Conservation (phyloP, 2,329 filamentous ascomycete genomes). For the Fusarium luffae region DNA sequence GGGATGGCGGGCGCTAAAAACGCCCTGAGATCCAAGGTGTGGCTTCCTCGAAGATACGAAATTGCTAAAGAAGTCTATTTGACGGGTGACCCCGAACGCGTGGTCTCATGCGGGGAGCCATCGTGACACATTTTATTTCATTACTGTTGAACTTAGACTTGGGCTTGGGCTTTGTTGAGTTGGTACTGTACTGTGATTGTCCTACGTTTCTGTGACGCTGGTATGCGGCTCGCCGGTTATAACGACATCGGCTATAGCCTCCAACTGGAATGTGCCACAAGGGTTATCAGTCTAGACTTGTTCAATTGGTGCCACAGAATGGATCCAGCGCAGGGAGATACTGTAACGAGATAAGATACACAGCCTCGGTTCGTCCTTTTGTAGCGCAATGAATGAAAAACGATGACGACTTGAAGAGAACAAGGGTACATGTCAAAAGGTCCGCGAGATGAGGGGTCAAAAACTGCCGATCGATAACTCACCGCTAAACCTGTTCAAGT, state of each 20-base stretch:
- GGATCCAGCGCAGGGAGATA: background rate
- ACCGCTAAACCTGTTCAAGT: background rate
- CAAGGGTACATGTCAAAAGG: background rate
- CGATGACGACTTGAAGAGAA: background rate
- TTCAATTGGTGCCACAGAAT: background rate
- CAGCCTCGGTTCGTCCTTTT: slow-evolving; percentile 3
- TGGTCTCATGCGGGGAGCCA: background rate
- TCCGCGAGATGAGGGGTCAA: background rate
- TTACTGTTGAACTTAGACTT: background rate
- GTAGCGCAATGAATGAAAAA: background rate
- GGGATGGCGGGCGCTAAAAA: background rate
- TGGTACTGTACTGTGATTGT: background rate
- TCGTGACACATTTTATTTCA: background rate
- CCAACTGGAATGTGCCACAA: background rate
- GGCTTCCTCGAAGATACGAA: background rate
- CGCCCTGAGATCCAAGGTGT: background rate
- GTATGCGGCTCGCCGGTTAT: background rate
- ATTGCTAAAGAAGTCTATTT: background rate
- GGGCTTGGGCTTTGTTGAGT: no score
- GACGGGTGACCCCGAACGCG: background rate
- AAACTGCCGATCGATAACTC: background rate
- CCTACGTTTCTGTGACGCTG: background rate
- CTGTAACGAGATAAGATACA: background rate
- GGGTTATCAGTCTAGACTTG: background rate
- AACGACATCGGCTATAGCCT: background rate